phyloP scores from a whole-genome alignment of 192 early-diverging fungal genomes.

The Linnemannia schmuckeri region DNA sequence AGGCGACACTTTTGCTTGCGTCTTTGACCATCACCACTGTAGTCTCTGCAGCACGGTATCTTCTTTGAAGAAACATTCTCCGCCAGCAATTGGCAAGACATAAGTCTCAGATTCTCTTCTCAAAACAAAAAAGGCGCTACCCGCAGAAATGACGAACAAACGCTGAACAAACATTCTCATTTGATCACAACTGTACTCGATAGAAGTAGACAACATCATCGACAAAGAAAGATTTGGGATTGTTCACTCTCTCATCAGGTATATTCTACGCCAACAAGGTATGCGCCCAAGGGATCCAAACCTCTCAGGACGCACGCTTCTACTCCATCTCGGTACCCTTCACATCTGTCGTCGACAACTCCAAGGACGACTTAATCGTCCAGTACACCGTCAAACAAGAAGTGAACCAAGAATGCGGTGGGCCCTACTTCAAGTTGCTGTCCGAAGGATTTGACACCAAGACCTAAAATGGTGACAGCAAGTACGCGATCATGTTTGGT shows the following conservation, averaged over 20 bases:
- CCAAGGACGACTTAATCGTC: slow-evolving; percentile 83
- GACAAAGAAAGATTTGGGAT: slow-evolving; percentile 78
- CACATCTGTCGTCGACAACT: slow-evolving; percentile 80
- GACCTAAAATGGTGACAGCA: slow-evolving; percentile 86
- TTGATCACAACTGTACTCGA: no score
- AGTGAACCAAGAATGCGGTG: slow-evolving; percentile 90
- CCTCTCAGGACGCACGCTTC: slow-evolving; percentile 83
- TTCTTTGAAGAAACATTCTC: slow-evolving; percentile 93
- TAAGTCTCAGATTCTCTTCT: slow-evolving; percentile 16
- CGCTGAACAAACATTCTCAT: neutral
- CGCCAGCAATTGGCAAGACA: slow-evolving; percentile 67
- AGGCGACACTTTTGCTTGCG: slow-evolving; percentile 49
- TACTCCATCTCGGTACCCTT: slow-evolving; percentile 87
- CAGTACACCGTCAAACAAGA: slow-evolving; percentile 96
- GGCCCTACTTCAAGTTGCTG: slow-evolving; percentile 92
- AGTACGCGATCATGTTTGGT: slow-evolving; percentile 86
- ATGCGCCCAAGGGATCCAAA: slow-evolving; percentile 79
- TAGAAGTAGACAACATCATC: slow-evolving; percentile 80
- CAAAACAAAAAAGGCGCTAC: no score
- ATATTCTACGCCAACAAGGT: slow-evolving; percentile 81
- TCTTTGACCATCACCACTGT: slow-evolving; percentile 52
- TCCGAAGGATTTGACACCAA: slow-evolving; percentile 80
- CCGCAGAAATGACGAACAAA: neutral
- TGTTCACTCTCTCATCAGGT: slow-evolving; percentile 77
- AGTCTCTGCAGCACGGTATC: slow-evolving; percentile 46